Conservation (phyloP, 1,139 yeast species). For the Trichomonascaceae sp. region DNA sequence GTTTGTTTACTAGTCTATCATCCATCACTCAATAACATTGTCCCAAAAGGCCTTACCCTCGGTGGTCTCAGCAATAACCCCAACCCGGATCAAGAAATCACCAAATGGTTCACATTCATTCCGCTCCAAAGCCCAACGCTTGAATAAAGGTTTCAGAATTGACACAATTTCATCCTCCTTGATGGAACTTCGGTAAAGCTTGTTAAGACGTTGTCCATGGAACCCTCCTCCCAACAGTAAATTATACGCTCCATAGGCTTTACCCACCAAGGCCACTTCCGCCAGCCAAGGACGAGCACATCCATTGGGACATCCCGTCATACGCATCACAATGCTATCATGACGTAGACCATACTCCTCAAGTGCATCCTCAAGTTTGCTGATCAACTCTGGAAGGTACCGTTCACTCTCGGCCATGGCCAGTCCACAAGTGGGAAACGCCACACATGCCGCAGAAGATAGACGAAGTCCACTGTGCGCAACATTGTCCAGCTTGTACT, state of each 20-base stretch:
- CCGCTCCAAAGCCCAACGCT: constrained; percentile 90
- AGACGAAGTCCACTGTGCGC: constrained; percentile 74
- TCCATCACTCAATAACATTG: constrained; percentile 61
- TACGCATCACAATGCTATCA: constrained; percentile 91
- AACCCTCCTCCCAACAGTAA: constrained; percentile 95
- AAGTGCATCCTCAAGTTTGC: constrained; percentile 68
- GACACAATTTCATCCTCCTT: constrained; percentile 80
- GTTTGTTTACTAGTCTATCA: not conserved
- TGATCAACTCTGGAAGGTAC: constrained; percentile 71
- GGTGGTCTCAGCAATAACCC: constrained; percentile 73
- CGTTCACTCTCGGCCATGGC: constrained; percentile 99
- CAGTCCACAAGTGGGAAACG: constrained; percentile 96
- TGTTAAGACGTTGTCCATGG: constrained; percentile 86
- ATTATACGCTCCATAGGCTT: constrained; percentile 87
- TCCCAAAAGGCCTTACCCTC: constrained; percentile 95
- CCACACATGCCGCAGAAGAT: constrained; percentile 94
- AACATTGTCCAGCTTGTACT: constrained; percentile 76
- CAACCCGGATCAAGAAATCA: constrained; percentile 77
- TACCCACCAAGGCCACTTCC: constrained; percentile 91
- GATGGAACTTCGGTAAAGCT: constrained; percentile 75
- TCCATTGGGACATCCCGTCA: constrained; percentile 99
- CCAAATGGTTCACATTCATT: constrained; percentile 90
- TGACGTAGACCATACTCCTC: constrained; percentile 92
- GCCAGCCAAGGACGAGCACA: constrained; percentile 99
- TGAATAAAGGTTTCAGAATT: constrained; percentile 71